These are phyloP conservation scores for Neofusicoccum parvum DNA, from an alignment of 2,329 filamentous ascomycete species.

Conservation along the genomic window DNA sequence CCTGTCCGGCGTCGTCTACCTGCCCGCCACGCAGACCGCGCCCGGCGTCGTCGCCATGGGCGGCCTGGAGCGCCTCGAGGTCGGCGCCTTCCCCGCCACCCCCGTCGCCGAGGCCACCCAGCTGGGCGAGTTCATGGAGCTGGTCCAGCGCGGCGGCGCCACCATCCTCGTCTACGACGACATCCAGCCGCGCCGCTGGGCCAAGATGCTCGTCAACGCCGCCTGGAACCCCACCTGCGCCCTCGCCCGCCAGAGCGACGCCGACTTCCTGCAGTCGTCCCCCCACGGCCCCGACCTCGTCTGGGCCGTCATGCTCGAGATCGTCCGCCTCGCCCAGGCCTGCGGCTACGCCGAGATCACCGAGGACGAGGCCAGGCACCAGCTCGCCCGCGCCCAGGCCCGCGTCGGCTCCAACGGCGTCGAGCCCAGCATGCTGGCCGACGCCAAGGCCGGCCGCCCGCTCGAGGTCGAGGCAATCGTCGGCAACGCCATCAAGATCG, in stretches of 20 bases:
- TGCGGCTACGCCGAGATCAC: conserved; percentile 43
- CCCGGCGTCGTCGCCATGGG: conserved; percentile 52
- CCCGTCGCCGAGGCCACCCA: conserved; percentile 29
- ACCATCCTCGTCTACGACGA: conserved; percentile 55
- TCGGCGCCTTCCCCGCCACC: conserved; percentile 52
- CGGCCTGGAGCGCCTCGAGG: conserved; percentile 51
- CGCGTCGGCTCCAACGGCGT: conserved; percentile 43
- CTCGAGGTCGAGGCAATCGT: conserved; percentile 57
- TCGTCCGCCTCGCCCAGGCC: conserved; percentile 44
- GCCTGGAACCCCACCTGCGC: conserved; percentile 65
- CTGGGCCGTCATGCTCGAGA: conserved; percentile 49
- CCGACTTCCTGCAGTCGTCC: conserved; percentile 37
- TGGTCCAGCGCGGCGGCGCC: conserved; percentile 48
- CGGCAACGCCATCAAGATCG: conserved; percentile 49
- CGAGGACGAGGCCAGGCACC: conserved; percentile 39
- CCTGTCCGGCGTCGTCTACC: conserved; percentile 59
- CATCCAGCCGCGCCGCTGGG: conserved; percentile 61
- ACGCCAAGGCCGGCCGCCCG: conserved; percentile 43
- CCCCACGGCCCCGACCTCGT: conserved; percentile 44
- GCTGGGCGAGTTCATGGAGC: conserved; percentile 29
- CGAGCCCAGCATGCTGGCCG: conserved; percentile 55
- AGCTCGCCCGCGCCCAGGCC: conserved; percentile 41
- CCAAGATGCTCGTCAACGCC: conserved; percentile 63
- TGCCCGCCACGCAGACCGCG: conserved; percentile 53
- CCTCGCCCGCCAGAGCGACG: conserved; percentile 35